phyloP scores from a whole-genome alignment of 768 basidiomycete species.

The Phaffia australis region DNA sequence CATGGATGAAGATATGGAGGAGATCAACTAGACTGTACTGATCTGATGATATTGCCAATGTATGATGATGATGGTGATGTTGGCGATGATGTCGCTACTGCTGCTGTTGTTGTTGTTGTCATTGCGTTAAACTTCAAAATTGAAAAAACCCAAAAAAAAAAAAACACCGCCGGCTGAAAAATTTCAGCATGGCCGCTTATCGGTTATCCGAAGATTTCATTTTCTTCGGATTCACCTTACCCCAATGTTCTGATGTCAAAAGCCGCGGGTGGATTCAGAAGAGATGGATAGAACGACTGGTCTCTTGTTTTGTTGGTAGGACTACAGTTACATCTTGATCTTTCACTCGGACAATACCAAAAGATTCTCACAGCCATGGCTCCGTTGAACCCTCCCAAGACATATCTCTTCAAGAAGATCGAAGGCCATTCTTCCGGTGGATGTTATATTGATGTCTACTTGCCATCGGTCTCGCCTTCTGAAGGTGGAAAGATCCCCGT shows the following conservation, averaged over 20 bases:
- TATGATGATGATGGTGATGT: no score
- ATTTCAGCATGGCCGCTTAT: background rate
- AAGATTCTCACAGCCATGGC: no score
- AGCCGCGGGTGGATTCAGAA: no score
- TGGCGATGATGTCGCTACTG: background rate
- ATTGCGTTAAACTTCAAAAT: no score
- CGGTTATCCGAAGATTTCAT: background rate
- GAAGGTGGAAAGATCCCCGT: background rate
- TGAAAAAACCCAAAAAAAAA: background rate
- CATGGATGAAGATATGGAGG: conserved; percentile 23
- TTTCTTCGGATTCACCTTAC: background rate
- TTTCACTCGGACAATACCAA: no score
- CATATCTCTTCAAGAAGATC: background rate
- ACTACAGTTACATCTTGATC: no score
- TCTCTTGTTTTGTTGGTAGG: no score
- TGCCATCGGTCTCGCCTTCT: background rate
- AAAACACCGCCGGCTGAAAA: background rate
- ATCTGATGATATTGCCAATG: no score
- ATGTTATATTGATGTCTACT: conserved; percentile 9
- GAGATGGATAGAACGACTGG: no score
- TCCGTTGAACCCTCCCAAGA: no score
- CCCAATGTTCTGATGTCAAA: no score
- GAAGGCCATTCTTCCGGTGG: background rate
- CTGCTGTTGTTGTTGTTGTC: background rate
- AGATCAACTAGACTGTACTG: background rate